Base-by-base conservation (phyloP, 2,329 filamentous ascomycete species). In the Xylaria sp. region DNA sequence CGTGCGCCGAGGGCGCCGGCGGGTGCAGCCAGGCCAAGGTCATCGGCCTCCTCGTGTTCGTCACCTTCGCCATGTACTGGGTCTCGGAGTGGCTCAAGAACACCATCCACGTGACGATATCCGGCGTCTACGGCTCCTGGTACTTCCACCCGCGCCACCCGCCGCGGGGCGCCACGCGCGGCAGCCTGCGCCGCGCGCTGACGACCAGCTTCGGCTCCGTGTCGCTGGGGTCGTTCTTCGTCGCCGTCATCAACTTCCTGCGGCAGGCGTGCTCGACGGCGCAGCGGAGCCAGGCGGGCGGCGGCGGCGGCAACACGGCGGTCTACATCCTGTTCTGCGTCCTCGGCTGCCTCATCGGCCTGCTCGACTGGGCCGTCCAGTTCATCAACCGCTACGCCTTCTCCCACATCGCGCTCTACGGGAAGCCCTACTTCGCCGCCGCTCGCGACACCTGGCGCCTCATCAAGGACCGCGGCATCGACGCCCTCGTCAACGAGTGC, bases 121-220 rank as follows among this genome's bases (percentile, higher is more conserved):
- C 91, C 0, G 92, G 93, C 0, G 87, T 96, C 0, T 97, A 96
- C 65, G 92, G 91, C 1, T 88, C 89, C 0, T 97, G 93, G 93
- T 97, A 96, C 76, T 97, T 96, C 70, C 88, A 84, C 59, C 73
- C 83, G 0, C 74, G 79, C 52, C 82, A 85, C 40, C 89, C 91
- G 66, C 91, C 92, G 24, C 86, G 83, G 59, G 86, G 86, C 9
- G 87, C 91, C 0, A 97, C 93, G 0, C 84, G 91, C 11, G 90
- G 91, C n/a, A 90, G 93, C 0, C 82, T 94, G 60, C 87, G 84
- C 63, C 85, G 93, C 13, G 85, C 92, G 1, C 78, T 94, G 57
- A 97, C 93, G 1, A 94, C 94, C 76, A 94, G 89, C 63, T 97
- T 97, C 56, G 93, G 93, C 16, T 94, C 90, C 61, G 94, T 97